Percentiles rank a stretch among this genome's conserved stretches.
Evolutionary conservation across 257 asterid genomes (phyloP).

Genomic region (Solanum tacnaense): DNA sequence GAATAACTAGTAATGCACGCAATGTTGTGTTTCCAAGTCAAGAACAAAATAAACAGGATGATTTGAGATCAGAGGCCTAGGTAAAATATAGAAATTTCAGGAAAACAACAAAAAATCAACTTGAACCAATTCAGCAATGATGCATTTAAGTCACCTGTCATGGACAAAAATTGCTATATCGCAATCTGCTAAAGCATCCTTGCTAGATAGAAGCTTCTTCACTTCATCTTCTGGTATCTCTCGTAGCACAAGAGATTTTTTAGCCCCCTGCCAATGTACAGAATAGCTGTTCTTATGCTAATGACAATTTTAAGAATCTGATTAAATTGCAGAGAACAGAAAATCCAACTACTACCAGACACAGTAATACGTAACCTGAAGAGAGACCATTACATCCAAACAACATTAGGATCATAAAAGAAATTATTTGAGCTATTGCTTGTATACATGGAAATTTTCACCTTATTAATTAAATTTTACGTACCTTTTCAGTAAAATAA

Average conservation of each 20-base stretch:
- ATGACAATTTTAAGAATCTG: background rate
- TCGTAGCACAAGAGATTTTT: conserved; percentile 69
- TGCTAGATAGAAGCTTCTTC: conserved; percentile 45
- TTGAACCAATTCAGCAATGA: background rate
- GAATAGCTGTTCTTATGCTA: background rate
- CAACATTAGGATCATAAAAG: background rate
- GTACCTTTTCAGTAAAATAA: background rate
- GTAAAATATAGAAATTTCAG: background rate
- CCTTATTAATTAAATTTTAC: background rate
- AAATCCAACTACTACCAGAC: background rate
- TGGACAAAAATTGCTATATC: conserved; percentile 91
- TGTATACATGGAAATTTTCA: background rate
- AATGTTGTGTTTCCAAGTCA: background rate
- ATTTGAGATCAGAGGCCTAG: background rate
- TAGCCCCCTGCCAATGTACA: conserved; percentile 42
- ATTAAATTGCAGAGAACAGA: background rate
- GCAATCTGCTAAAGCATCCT: conserved; percentile 81
- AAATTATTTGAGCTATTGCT: background rate
- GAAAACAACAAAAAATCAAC: background rate
- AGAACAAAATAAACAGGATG: background rate
- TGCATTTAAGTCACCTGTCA: conserved; percentile 58
- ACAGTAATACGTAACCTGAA: background rate
- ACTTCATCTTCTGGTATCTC: conserved; percentile 85
- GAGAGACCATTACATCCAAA: background rate
- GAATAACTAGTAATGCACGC: background rate